Conservation (phyloP, 345 rosid species). For the Pugionium dolabratum region DNA sequence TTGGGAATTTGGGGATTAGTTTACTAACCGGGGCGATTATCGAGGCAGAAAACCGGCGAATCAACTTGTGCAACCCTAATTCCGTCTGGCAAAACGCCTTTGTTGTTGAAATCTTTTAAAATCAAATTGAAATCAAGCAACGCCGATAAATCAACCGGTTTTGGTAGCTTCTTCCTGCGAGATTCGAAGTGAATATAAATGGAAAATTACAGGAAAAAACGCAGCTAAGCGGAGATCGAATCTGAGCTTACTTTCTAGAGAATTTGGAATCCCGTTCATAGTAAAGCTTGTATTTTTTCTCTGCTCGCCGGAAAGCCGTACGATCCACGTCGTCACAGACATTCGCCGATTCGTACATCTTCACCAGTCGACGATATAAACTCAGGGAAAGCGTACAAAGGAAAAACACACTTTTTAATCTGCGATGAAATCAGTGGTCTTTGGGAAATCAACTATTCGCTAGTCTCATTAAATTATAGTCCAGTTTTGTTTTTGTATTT, state of each 20-base stretch:
- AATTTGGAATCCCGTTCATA: slow-evolving; percentile 61
- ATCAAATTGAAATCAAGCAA: slow-evolving; percentile 65
- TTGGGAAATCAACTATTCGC: not conserved
- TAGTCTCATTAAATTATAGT: too few species aligned
- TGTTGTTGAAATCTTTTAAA: slow-evolving; percentile 46
- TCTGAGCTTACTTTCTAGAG: slow-evolving; percentile 53
- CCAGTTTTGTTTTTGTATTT: too few species aligned
- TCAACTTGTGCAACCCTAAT: slow-evolving; percentile 41
- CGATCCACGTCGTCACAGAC: slow-evolving; percentile 52
- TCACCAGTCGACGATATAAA: slow-evolving; percentile 3
- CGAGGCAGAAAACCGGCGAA: slow-evolving; percentile 58
- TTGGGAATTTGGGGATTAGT: not conserved
- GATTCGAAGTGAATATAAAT: slow-evolving; percentile 9
- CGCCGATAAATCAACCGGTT: slow-evolving; percentile 71
- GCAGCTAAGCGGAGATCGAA: slow-evolving; percentile 3
- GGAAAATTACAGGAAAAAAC: not conserved
- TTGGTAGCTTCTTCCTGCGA: slow-evolving; percentile 73
- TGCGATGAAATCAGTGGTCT: not conserved
- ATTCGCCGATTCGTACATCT: slow-evolving; percentile 68
- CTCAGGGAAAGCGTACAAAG: not conserved
- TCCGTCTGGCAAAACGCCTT: slow-evolving; percentile 55
- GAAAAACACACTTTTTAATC: not conserved
- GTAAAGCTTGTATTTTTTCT: slow-evolving; percentile 89
- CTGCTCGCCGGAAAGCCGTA: slow-evolving; percentile 82
- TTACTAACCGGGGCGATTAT: slow-evolving; percentile 65